Base-by-base conservation (phyloP, 805 yeast genomes). In the Teunomyces gatunensis region DNA sequence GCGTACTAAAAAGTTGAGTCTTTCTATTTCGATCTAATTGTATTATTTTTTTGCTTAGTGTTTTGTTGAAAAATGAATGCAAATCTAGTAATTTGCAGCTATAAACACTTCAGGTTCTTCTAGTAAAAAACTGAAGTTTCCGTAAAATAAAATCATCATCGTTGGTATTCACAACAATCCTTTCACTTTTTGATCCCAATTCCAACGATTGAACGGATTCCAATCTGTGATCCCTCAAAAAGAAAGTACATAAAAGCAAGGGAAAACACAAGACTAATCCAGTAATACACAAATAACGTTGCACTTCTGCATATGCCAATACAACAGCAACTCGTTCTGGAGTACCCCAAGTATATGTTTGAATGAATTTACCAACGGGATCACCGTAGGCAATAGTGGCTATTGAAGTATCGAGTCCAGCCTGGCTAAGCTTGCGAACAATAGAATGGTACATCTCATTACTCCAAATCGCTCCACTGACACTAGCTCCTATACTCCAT, bases 391-490 rank as follows among this genome's bases (percentile, higher is more conserved):
- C 84, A 2, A 46, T 50, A 0, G 64, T 53, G 10, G 81, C 80
- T n/a, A 75, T 50, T 0, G 73, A 61, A 1, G 64, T 55, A 47
- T 77, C 69, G 6, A 50, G 52, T n/a, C 64, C 65, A 25, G 57
- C 53, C 6, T 50, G 43, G 9, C 42, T 45, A 46, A 68, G 57
- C 46, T 73, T 56, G 40, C 68, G 63, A 28, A 57, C 47, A 42
- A 81, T 63, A 55, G 73, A 58, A 18, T 59, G 56, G 59, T 81
- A 85, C 56, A 85, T 67, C 15, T 72, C 59, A 53, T 83, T 80
- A 10, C 87, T 79, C 89, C 89, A 85, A 39, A 85, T 73, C 25
- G 89, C 88, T 52, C 88, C 89, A 13, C 87, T 75, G 18, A 85
- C 75, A 20, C 85, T 65, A 29, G 76, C 64, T 17, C 90, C 90